A percentile compares a stretch with the other conserved stretches of the same genome.
Conservation (phyloP, 129 eudicot genomes). For the Flaveria robusta region DNA sequence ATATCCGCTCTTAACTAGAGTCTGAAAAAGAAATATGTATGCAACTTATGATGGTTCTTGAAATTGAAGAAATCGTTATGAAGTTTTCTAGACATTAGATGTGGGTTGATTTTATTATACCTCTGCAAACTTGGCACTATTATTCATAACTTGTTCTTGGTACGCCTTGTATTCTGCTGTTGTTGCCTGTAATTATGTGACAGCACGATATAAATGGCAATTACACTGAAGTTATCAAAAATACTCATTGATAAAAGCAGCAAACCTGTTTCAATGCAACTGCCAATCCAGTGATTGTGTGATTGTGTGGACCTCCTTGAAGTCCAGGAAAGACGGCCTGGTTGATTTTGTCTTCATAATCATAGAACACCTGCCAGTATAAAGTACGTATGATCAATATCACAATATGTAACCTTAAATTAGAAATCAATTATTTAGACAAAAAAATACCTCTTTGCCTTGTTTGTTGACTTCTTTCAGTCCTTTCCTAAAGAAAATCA, state of each 20-base stretch:
- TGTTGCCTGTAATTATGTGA: slow-evolving; percentile 61
- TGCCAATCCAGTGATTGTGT: slow-evolving; percentile 69
- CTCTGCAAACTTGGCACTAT: slow-evolving; percentile 83
- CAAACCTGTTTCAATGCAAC: slow-evolving; percentile 98
- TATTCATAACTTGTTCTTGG: slow-evolving; percentile 98
- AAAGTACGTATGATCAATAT: background rate
- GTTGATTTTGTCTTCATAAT: slow-evolving; percentile 92
- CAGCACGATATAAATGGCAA: background rate
- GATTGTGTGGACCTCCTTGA: slow-evolving; percentile 99
- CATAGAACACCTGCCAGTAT: slow-evolving; percentile 50
- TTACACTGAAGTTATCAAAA: background rate
- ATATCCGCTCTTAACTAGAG: slow-evolving; percentile 68
- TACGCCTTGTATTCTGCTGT: slow-evolving; percentile 96
- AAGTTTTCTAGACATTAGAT: background rate
- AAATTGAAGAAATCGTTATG: background rate
- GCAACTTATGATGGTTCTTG: slow-evolving; percentile 2
- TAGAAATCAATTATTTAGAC: background rate
- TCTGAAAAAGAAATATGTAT: slow-evolving; percentile 45
- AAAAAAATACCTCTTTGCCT: slow-evolving; percentile 3
- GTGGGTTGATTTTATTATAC: slow-evolving; percentile 36
- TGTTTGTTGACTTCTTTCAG: slow-evolving; percentile 16
- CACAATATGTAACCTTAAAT: slow-evolving; percentile 3
- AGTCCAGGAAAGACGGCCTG: slow-evolving; percentile 99
- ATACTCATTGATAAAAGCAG: background rate
- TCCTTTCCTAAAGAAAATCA: slow-evolving; percentile 10